Evolutionary conservation across 73 alveolate genomes (phyloP).

Genomic region (Tetrahymena borealis): DNA sequence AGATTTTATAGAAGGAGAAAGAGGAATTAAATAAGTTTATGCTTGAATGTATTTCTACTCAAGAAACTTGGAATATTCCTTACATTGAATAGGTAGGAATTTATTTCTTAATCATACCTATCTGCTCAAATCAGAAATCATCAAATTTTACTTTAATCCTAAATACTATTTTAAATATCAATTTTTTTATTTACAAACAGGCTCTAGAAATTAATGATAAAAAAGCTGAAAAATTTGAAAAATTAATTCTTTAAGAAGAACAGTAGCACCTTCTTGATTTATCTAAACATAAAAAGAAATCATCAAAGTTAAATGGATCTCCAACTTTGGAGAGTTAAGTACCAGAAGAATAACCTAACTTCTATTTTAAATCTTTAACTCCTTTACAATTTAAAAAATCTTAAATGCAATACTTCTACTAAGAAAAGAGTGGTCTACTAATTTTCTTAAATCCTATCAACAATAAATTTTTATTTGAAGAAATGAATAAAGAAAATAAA

Average conservation of each 20-base stretch:
- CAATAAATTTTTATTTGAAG: not conserved
- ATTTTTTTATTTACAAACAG: not conserved
- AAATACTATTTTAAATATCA: not conserved
- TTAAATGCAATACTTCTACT: not conserved
- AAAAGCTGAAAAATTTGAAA: not conserved
- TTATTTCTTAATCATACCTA: not conserved
- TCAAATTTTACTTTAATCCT: not conserved
- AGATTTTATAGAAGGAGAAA: not conserved
- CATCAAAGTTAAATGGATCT: not conserved
- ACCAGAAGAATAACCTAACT: not conserved
- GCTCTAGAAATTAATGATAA: not conserved
- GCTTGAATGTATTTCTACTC: not conserved
- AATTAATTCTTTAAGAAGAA: not conserved
- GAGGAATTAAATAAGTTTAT: not conserved
- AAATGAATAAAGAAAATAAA: not conserved
- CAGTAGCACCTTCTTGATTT: not conserved
- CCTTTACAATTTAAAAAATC: not conserved
- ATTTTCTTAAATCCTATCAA: not conserved
- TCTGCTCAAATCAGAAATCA: not conserved
- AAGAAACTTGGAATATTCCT: not conserved
- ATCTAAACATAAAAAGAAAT: not conserved
- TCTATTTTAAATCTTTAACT: not conserved
- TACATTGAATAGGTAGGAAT: conserved; percentile 1
- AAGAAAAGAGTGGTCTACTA: not conserved
- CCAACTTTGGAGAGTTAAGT: too few relatives aligned